Evolutionary conservation across 1,284 basidiomycete species (phyloP).

Genomic region (Thecaphora thlaspeos): DNA sequence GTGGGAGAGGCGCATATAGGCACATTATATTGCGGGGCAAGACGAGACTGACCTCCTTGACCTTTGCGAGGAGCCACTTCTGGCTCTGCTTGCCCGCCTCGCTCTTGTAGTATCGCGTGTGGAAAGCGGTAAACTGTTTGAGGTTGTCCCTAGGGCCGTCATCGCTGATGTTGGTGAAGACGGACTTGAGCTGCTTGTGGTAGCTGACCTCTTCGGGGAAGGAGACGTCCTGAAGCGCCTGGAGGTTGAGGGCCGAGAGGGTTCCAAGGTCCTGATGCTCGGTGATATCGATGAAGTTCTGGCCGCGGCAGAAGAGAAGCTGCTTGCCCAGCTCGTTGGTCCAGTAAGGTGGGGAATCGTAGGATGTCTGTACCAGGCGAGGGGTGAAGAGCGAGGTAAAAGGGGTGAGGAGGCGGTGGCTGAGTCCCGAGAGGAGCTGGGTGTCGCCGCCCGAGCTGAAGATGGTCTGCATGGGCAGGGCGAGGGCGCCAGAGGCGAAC

Average conservation of each 20-base stretch:
- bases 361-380: conserved; percentile 26
- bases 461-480: conserved; percentile 6
- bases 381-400: conserved; percentile 8
- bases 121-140: conserved; percentile 62
- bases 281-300: conserved; percentile 51
- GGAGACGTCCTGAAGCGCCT: not conserved
- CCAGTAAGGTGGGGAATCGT: conserved; percentile 37
- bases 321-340: conserved; percentile 47
- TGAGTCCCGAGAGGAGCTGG: conserved; percentile 10
- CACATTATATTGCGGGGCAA: too few relatives aligned
- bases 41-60: conserved; percentile 18
- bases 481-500: conserved; percentile 8
- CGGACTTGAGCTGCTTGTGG: conserved; percentile 20
- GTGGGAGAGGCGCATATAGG: too few relatives aligned
- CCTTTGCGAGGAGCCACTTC: conserved; percentile 68
- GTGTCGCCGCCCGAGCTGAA: not conserved
- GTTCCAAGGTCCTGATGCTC: conserved; percentile 19
- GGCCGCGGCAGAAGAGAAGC: conserved; percentile 27
- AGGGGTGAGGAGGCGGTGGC: conserved; percentile 7
- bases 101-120: conserved; percentile 61
- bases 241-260: conserved; percentile 11
- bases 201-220: conserved; percentile 33
- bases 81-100: conserved; percentile 75
- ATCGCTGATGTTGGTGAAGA: conserved; percentile 36
- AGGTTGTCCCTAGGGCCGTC: conserved; percentile 38